These are phyloP conservation scores for Platismatia glauca DNA, from an alignment of 495 filamentous ascomycete genomes.

Conservation along the genomic window DNA sequence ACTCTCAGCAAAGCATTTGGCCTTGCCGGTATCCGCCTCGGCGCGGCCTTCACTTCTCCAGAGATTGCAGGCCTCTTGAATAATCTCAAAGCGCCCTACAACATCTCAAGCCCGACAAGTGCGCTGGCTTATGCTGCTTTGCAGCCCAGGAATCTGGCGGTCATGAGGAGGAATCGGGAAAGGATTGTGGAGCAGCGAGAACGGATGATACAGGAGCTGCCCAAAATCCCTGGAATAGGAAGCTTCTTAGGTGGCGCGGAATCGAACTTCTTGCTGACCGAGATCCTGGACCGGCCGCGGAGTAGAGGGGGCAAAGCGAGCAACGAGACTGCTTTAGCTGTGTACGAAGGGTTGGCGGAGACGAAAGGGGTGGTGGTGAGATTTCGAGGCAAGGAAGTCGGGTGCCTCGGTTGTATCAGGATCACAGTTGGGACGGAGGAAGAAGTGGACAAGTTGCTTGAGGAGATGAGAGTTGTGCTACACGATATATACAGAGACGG, in stretches of 20 bases:
- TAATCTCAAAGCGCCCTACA: constrained; percentile 90
- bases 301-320: constrained; percentile 56
- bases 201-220: constrained; percentile 62
- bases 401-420: constrained; percentile 78
- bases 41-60: constrained; percentile 59
- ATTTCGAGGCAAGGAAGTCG: constrained; percentile 85
- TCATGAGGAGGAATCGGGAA: constrained; percentile 59
- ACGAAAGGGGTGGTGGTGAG: constrained; percentile 82
- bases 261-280: constrained; percentile 85
- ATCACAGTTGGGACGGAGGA: constrained; percentile 87
- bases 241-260: constrained; percentile 67
- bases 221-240: constrained; percentile 68
- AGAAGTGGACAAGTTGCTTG: constrained; percentile 71
- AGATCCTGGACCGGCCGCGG: constrained; percentile 64
- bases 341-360: constrained; percentile 81
- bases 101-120: constrained; percentile 76
- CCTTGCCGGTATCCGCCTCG: constrained; percentile 81
- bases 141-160: constrained; percentile 49
- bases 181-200: constrained; percentile 69
- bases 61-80: constrained; percentile 69
- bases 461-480: constrained; percentile 55
- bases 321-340: constrained; percentile 64
- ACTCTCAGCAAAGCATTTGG: constrained; percentile 95
- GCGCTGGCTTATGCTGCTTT: constrained; percentile 71
- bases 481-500: constrained; percentile 33